Evolutionary conservation across 2,329 filamentous ascomycete genomes (phyloP).

Genomic region (Grosmannia serpens): DNA sequence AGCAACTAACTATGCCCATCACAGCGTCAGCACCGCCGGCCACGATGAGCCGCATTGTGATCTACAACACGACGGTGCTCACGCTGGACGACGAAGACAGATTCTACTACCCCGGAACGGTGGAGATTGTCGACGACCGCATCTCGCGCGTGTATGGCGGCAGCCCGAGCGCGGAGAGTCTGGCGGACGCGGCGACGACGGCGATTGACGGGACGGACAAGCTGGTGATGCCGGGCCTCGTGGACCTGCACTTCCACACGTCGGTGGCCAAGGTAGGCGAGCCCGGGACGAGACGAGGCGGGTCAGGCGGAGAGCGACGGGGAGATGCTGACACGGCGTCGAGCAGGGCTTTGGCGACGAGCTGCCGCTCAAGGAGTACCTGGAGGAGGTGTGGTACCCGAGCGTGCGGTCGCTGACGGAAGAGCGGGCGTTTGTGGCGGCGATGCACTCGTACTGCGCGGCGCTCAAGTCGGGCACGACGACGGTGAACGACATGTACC

Average conservation of each 20-base stretch:
- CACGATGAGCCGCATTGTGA: background rate
- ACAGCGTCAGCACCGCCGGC: no score
- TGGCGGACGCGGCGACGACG: background rate
- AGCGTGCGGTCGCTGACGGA: background rate
- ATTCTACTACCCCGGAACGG: constrained; percentile 1
- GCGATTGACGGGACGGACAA: constrained; percentile 2
- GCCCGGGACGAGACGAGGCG: background rate
- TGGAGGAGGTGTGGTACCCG: constrained; percentile 2
- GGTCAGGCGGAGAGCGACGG: background rate
- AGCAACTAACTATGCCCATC: no score
- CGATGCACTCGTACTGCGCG: constrained; percentile 3
- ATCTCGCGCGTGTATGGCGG: constrained; percentile 1
- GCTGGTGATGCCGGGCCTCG: constrained; percentile 4
- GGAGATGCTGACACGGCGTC: background rate
- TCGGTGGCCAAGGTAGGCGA: background rate
- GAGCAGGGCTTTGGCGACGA: constrained; percentile 1
- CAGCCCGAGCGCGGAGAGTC: background rate
- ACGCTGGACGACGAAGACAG: constrained; percentile 2
- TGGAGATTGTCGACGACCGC: constrained; percentile 1
- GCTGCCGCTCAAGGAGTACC: constrained; percentile 1
- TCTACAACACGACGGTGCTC: constrained; percentile 2
- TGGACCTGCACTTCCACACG: constrained; percentile 4
- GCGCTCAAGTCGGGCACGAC: constrained; percentile 4
- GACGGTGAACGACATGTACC: constrained; percentile 6
- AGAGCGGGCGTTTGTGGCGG: background rate